Conservation (phyloP, 2,329 filamentous ascomycete genomes). For the Claviceps sp. region DNA sequence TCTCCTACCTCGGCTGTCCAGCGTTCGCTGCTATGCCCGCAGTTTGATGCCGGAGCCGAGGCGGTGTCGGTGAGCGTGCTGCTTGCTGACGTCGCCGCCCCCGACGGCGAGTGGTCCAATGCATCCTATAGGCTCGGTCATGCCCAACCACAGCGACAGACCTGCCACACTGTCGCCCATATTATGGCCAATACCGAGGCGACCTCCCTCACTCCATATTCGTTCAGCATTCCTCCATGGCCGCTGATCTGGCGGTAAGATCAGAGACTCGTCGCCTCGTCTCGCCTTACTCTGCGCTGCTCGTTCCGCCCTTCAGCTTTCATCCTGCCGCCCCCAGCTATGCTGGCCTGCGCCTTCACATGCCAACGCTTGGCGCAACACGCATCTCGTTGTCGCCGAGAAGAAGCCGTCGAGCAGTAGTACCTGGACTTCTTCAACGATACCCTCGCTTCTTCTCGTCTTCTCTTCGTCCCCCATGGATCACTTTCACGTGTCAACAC, state of each 20-base stretch:
- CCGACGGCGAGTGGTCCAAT: neutral
- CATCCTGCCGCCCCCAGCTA: neutral
- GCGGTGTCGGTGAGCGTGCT: too few relatives aligned
- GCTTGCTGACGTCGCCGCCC: too few relatives aligned
- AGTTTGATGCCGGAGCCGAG: too few relatives aligned
- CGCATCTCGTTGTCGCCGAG: neutral
- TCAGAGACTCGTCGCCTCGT: neutral
- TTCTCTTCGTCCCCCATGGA: too few relatives aligned
- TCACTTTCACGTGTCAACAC: too few relatives aligned
- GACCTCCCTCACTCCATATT: neutral
- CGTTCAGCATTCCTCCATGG: neutral
- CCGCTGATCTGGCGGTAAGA: neutral
- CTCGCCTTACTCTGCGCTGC: neutral
- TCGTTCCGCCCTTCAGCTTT: neutral
- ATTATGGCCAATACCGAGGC: constrained; percentile 3
- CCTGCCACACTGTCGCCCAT: neutral
- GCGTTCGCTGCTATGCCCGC: too few relatives aligned
- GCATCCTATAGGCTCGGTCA: neutral
- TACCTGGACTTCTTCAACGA: too few relatives aligned
- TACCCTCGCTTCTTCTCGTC: too few relatives aligned
- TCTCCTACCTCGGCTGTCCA: too few relatives aligned
- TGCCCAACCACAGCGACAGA: neutral
- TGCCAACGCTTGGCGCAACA: neutral
- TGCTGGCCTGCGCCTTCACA: constrained; percentile 1
- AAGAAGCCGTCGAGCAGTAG: too few relatives aligned